phyloP scores from a whole-genome alignment of 306 rosid genomes.

The Crotalaria pallida region DNA sequence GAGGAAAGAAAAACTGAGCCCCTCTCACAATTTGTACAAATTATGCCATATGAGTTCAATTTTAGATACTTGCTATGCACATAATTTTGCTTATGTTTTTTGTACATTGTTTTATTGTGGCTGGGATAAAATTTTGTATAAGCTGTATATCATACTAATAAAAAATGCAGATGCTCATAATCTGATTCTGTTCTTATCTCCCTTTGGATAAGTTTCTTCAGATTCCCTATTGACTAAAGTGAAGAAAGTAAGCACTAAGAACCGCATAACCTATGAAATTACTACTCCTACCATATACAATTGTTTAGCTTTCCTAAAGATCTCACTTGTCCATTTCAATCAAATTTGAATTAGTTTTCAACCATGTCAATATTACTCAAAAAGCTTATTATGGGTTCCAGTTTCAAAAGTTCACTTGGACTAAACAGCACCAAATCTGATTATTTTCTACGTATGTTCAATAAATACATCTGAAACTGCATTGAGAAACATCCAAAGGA shows the following conservation, averaged over 20 bases:
- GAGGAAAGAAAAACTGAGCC: constrained; percentile 53
- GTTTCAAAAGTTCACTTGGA: background rate
- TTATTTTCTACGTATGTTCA: background rate
- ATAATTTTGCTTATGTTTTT: constrained; percentile 28
- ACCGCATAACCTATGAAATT: background rate
- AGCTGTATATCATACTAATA: constrained; percentile 22
- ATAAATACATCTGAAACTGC: constrained; percentile 4
- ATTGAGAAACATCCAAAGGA: background rate
- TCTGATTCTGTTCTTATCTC: background rate
- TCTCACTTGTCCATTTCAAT: background rate
- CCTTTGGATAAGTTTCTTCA: background rate
- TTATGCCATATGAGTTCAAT: constrained; percentile 78
- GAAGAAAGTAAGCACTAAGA: constrained; percentile 12
- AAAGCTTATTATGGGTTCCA: background rate
- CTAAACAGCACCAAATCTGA: background rate
- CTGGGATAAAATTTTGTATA: constrained; percentile 41
- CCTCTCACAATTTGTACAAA: constrained; percentile 66
- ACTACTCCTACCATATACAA: background rate
- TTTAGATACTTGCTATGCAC: constrained; percentile 86
- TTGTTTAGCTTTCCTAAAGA: background rate
- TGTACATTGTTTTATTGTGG: constrained; percentile 17
- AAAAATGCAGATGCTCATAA: constrained; percentile 11
- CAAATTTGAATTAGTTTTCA: background rate
- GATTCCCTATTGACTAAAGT: background rate
- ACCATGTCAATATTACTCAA: background rate